Base-by-base conservation (phyloP, 192 early-diverging fungal species). In the Linnemannia schmuckeri region DNA sequence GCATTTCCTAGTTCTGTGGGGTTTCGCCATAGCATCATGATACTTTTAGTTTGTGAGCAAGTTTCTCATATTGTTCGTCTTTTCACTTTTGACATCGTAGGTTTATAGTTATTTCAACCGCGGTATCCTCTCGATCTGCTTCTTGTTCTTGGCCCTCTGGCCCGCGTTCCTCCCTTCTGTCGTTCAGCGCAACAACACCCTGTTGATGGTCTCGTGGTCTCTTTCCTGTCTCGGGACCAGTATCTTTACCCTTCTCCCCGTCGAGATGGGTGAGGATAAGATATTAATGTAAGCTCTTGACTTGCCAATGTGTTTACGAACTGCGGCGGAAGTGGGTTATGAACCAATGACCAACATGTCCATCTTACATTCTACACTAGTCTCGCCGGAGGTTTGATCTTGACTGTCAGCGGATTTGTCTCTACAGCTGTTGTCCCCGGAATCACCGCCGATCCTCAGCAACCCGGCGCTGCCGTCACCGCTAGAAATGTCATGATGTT, bases 31-130 rank as follows among this genome's bases (percentile, higher is more conserved):
- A 3, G 2, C 27, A 30, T 33, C 8, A 9, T 44, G 35, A 24
- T 27, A 15, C 33, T 0, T 75, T 55, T 40, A 13, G 12, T 33
- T 52, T 22, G 20, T 37, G 4, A 42, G 17, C 13, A 52, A 15
- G 46, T 0, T 41, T 47, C 24, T 79, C 24, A 77, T 37, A 10
- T 13, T 15, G 13, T 47, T 9, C 22, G 6, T 38, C 55, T 44
- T 46, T 49, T 72, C 61, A 6, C 4, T 24, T 37, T 35, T 70
- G 44, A 54, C 4, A 13, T 33, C 22, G 17, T 82, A 96, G 95
- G 95, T 96, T n/a, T 95, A 92, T 70, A 97, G 95, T 75, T 99
- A 96, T 88, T 99, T 99, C 87, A 85, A 94, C 71, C 93, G 98
- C 3, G 90, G 90, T 54, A 79, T 94, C 46, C 88, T 97, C 41